Evolutionary conservation across 495 filamentous ascomycete genomes (phyloP), one percentile per base, ranked within the genome.

Genomic region (Delitschia confertaspora): DNA sequence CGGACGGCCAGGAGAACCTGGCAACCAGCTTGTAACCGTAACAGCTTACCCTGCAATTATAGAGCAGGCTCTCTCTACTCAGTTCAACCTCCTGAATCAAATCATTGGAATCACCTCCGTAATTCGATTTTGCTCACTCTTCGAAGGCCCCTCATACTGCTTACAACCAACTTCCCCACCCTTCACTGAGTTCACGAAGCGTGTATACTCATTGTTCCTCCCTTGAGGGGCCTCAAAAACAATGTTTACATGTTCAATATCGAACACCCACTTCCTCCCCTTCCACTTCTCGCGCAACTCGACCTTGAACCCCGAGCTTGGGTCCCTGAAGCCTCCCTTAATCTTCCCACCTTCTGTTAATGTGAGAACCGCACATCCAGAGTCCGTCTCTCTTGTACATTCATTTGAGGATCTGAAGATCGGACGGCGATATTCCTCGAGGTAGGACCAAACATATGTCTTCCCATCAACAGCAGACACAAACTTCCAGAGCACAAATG

Each of bases 211-310:
- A 11, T 32, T 4, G 30, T 32, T 32, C 3, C n/a, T 13, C 10
- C 10, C 30, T 13, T 5, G 5, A 32, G 13, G 3, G 30, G 30
- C 30, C 30, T 32, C 30, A 11, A 32, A 11, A 11, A 32, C 30
- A 3, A 32, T 10, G 17, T 32, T 32, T 10, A 11, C 17, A 32
- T 32, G 30, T 16, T 32, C 30, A 3, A 32, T 16, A 11, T 32
- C 30, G 9, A 32, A 32, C 30, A 13, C 17, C 30, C 30, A 32
- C n/a, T 16, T 32, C 30, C 17, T 32, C 3, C 3, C 30, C 30
- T 32, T 32, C n/a, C 5, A 5, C 30, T 32, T 32, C n/a, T n/a
- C n/a, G n/a, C n/a, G n/a, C n/a, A 32, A 32, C 30, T 32, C 30
- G 30, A 32, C 3, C n/a, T 32, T 16, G 17, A 32, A 32, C 3